Conservation (phyloP, 208 protist species). For the Leishmania tarentolae region DNA sequence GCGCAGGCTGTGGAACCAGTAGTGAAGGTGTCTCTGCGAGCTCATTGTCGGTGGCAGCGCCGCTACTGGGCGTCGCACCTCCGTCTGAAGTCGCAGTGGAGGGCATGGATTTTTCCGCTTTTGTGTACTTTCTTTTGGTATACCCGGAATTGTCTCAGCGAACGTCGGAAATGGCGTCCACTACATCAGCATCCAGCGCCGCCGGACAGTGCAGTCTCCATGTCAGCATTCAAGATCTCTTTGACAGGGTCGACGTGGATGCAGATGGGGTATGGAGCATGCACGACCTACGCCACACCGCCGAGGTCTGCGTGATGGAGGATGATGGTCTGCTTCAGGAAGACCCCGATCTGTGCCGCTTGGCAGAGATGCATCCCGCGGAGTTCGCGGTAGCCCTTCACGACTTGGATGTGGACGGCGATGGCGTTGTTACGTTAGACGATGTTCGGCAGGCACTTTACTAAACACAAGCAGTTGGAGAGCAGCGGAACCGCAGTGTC, state of each 20-base stretch:
- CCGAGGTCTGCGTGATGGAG: slow-evolving; percentile 35
- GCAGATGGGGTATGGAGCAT: slow-evolving; percentile 57
- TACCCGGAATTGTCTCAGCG: slow-evolving; percentile 24
- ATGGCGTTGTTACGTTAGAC: slow-evolving; percentile 59
- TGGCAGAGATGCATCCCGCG: slow-evolving; percentile 57
- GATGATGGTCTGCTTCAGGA: slow-evolving; percentile 37
- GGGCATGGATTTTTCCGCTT: slow-evolving; percentile 58
- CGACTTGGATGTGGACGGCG: slow-evolving; percentile 72
- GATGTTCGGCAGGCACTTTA: slow-evolving; percentile 53
- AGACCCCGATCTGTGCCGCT: slow-evolving; percentile 43
- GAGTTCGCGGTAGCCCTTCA: slow-evolving; percentile 50
- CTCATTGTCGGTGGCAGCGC: neutral
- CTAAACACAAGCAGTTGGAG: neutral
- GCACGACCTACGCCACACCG: slow-evolving; percentile 43
- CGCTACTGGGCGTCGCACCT: neutral
- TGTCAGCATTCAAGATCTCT: slow-evolving; percentile 40
- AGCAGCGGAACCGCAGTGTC: neutral
- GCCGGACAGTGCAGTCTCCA: slow-evolving; percentile 21
- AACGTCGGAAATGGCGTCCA: neutral
- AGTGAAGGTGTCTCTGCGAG: neutral
- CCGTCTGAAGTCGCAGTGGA: slow-evolving; percentile 1
- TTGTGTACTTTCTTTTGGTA: slow-evolving; percentile 65
- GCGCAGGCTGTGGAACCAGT: neutral
- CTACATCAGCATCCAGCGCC: slow-evolving; percentile 10
- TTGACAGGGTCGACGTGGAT: slow-evolving; percentile 55